Conservation (phyloP, 2,329 filamentous ascomycete species). For the Mollisiaceae sp. region DNA sequence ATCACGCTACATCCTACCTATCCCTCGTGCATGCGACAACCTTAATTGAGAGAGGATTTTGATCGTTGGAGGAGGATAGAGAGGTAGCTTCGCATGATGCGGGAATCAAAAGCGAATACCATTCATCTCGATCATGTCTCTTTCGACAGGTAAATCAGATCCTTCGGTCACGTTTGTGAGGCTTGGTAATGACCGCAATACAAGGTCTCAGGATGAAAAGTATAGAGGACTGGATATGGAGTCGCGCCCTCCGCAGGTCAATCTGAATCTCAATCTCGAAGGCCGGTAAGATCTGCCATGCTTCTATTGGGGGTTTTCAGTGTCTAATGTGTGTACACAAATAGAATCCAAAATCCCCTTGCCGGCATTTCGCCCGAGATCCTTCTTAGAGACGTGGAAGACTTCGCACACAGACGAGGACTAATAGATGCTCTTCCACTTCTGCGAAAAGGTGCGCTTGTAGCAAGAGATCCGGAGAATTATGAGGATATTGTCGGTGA, state of each 20-base stretch:
- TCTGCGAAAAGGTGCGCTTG: conserved; percentile 72
- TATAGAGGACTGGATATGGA: neutral
- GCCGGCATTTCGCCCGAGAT: conserved; percentile 56
- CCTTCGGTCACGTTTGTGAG: neutral
- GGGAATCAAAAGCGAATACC: conserved; percentile 3
- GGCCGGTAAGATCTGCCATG: conserved; percentile 28
- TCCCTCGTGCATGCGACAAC: neutral
- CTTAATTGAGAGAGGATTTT: neutral
- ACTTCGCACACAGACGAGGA: conserved; percentile 63
- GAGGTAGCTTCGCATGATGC: neutral
- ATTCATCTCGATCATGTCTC: neutral
- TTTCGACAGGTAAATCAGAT: neutral
- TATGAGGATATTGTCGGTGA: conserved; percentile 65
- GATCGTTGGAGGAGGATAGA: neutral
- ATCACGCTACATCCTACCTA: neutral
- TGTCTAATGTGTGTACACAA: conserved; percentile 14
- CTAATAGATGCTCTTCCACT: conserved; percentile 62
- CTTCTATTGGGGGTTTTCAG: too few relatives aligned
- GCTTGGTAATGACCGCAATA: neutral
- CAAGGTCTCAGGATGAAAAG: conserved; percentile 2
- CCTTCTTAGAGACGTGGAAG: conserved; percentile 59
- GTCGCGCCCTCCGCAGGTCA: conserved; percentile 22
- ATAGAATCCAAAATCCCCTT: conserved; percentile 61
- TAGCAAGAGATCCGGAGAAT: conserved; percentile 71
- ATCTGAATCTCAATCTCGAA: conserved; percentile 32